A percentile compares a stretch with the other conserved stretches of the same genome.
These are phyloP conservation scores for Capronia americana DNA, from an alignment of 2,329 filamentous ascomycete genomes.

Conservation along the genomic window DNA sequence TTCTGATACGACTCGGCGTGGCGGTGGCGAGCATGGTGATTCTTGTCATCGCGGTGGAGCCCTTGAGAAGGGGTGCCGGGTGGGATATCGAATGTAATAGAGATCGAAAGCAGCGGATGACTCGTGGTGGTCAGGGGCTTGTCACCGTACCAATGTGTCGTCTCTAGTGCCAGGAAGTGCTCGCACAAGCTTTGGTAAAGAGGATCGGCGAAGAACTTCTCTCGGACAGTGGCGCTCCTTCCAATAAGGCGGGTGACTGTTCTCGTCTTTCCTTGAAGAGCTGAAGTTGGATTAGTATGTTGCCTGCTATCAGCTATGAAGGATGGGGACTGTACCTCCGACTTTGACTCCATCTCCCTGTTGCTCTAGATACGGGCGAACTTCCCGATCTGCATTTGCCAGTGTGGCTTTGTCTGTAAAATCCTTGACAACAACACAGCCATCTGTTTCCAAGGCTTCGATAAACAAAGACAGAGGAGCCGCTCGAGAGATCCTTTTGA, in stretches of 20 bases:
- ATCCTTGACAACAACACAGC: conserved; percentile 45
- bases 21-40: conserved; percentile 47
- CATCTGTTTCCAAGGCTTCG: conserved; percentile 45
- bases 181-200: conserved; percentile 45
- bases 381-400: conserved; percentile 41
- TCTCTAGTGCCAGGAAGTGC: conserved; percentile 48
- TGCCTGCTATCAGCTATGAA: conserved; percentile 16
- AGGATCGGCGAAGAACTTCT: conserved; percentile 47
- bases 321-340: conserved; percentile 30
- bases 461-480: conserved; percentile 41
- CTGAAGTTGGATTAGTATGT: conserved; percentile 28
- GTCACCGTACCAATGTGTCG: conserved; percentile 45
- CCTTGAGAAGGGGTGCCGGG: conserved; percentile 45
- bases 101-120: conserved; percentile 47
- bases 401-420: conserved; percentile 43
- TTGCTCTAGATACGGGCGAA: conserved; percentile 42
- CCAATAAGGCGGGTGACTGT: conserved; percentile 47
- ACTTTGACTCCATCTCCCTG: conserved; percentile 40
- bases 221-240: conserved; percentile 46
- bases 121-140: conserved; percentile 44
- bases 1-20: conserved; percentile 38
- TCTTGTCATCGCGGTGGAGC: conserved; percentile 51
- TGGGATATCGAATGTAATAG: conserved; percentile 48
- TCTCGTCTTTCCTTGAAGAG: conserved; percentile 46
- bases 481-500: conserved; percentile 32